Percentiles rank a stretch among this genome's conserved stretches.
Conservation (phyloP, 139 green algal species). For the Ostreobium quekettii region DNA sequence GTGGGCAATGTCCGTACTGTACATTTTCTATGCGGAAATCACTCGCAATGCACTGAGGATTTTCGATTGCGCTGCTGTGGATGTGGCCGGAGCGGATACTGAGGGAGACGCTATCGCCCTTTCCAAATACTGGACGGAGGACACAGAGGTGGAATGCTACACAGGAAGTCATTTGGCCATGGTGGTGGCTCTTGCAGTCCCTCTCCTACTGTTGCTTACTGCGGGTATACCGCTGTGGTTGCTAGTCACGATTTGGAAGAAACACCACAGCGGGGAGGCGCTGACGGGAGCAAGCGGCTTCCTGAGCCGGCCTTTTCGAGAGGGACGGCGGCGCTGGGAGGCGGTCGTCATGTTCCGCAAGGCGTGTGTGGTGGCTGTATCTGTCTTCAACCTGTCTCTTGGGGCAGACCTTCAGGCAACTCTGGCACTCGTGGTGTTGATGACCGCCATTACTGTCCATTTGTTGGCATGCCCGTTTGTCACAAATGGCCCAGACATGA, state of each 20-base stretch:
- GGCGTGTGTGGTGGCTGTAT: neutral
- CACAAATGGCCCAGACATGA: neutral
- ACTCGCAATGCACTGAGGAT: neutral
- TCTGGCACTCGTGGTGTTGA: neutral
- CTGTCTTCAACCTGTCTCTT: neutral
- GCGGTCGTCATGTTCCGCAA: slow-evolving; percentile 6
- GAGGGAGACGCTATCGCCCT: neutral
- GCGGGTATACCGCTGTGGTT: neutral
- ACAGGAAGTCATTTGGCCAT: neutral
- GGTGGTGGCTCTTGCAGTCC: neutral
- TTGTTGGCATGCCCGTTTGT: neutral
- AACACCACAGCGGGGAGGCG: neutral
- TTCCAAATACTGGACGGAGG: slow-evolving; percentile 12
- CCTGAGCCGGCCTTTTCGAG: neutral
- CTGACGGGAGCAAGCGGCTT: neutral
- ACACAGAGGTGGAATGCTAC: slow-evolving; percentile 7
- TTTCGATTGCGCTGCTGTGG: slow-evolving; percentile 3
- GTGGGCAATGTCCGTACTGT: neutral
- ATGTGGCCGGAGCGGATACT: neutral
- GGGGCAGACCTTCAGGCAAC: neutral
- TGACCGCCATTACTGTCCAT: neutral
- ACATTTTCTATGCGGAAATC: slow-evolving; percentile 4
- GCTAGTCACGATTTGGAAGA: neutral
- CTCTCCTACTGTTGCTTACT: neutral
- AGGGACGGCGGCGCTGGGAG: slow-evolving; percentile 1